These are phyloP conservation scores for Trypanosomatidae sp. DNA, from an alignment of 208 protist genomes.

Conservation along the genomic window DNA sequence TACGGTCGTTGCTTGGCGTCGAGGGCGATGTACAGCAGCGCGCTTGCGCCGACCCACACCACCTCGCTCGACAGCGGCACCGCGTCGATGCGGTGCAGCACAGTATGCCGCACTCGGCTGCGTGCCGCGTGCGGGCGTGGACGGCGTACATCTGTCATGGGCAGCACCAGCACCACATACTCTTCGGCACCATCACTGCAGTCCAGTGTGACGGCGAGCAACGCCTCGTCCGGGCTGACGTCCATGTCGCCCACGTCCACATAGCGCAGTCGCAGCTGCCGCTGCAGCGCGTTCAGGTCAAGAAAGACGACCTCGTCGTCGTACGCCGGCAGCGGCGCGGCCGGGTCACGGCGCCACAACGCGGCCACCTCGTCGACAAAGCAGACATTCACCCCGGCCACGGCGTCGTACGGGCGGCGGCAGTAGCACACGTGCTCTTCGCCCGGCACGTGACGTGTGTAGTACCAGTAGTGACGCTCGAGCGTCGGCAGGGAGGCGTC, in stretches of 20 bases:
- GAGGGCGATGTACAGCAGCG: constrained; percentile 37
- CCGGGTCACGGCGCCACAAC: constrained; percentile 13
- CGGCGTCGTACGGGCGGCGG: constrained; percentile 17
- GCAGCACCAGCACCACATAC: constrained; percentile 37
- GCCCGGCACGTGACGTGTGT: constrained; percentile 26
- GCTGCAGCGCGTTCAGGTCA: constrained; percentile 44
- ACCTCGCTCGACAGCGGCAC: constrained; percentile 44
- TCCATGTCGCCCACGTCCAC: constrained; percentile 55
- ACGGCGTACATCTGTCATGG: constrained; percentile 10
- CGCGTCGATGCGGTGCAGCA: constrained; percentile 15
- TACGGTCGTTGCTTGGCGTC: constrained; percentile 35
- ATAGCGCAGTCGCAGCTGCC: constrained; percentile 24
- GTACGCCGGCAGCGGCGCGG: constrained; percentile 23
- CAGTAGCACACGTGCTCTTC: constrained; percentile 43
- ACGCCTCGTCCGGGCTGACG: constrained; percentile 28
- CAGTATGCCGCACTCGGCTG: not conserved
- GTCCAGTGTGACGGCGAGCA: constrained; percentile 35
- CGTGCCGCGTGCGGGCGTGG: not conserved
- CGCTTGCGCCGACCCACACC: constrained; percentile 21
- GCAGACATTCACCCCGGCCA: constrained; percentile 5
- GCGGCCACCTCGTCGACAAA: constrained; percentile 29
- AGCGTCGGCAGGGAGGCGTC: constrained; percentile 34
- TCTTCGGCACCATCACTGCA: constrained; percentile 50
- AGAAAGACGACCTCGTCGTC: constrained; percentile 53
- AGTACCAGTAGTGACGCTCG: constrained; percentile 64